Percentiles rank a stretch among this genome's conserved stretches.
Conservation (phyloP, 371 early-diverging fungal genomes). For the Smittium mucronatum region DNA sequence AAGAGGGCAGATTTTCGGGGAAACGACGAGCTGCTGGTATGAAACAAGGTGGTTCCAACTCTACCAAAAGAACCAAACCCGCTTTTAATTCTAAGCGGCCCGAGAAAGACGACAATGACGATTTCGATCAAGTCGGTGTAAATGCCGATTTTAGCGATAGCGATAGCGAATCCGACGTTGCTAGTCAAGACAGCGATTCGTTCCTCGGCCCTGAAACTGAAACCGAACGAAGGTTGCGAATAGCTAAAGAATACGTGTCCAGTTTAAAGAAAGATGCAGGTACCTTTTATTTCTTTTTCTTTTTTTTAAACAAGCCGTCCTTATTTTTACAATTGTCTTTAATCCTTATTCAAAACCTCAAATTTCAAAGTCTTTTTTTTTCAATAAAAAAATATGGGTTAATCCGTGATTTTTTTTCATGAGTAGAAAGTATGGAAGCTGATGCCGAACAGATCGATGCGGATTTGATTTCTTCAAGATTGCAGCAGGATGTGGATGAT, state of each 20-base stretch:
- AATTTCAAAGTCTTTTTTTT: background rate
- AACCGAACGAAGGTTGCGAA: slow-evolving; percentile 78
- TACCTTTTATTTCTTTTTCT: background rate
- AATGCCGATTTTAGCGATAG: slow-evolving; percentile 26
- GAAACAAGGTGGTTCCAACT: background rate
- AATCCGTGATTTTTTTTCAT: background rate
- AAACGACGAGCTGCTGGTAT: background rate
- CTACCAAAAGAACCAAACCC: background rate
- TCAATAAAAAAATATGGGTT: background rate
- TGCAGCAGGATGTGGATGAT: slow-evolving; percentile 57
- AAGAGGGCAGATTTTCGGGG: background rate
- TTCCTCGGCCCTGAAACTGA: slow-evolving; percentile 53
- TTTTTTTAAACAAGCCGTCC: background rate
- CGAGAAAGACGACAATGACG: slow-evolving; percentile 8
- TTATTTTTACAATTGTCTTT: background rate
- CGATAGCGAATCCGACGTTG: background rate
- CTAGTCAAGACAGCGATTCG: slow-evolving; percentile 26
- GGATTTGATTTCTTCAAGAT: slow-evolving; percentile 79
- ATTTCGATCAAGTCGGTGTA: slow-evolving; percentile 8
- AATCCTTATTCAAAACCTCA: background rate
- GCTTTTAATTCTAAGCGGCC: background rate
- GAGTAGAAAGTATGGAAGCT: slow-evolving; percentile 38
- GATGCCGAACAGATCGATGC: slow-evolving; percentile 88
- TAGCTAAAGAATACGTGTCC: slow-evolving; percentile 81
- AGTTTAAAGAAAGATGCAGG: slow-evolving; percentile 52